A percentile compares a stretch with the other conserved stretches of the same genome.
These are phyloP conservation scores for Xerocomellus dryophilus DNA, from an alignment of 768 basidiomycete genomes.

Conservation along the genomic window DNA sequence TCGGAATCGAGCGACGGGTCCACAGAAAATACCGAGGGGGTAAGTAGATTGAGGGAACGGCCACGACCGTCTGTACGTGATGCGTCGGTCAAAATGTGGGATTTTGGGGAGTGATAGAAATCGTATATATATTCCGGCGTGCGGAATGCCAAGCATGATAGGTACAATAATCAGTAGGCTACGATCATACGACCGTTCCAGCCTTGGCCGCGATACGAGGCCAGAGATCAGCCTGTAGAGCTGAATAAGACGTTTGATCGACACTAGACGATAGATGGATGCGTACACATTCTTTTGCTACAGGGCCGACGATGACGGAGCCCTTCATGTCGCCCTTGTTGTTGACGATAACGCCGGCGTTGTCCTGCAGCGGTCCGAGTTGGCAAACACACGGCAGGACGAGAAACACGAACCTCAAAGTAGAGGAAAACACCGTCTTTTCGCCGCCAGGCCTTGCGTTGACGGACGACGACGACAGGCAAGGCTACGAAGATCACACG, in stretches of 20 bases:
- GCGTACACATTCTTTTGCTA: conserved; percentile 99
- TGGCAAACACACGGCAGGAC: not conserved
- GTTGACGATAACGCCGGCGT: conserved; percentile 96
- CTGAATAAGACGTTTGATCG: not conserved
- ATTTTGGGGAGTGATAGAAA: not conserved
- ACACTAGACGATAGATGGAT: not conserved
- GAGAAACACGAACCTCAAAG: conserved; percentile 68
- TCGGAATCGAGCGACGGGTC: conserved; percentile 13
- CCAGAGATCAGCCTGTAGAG: conserved; percentile 86
- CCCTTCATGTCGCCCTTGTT: conserved; percentile 99
- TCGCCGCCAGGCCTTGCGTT: conserved; percentile 98
- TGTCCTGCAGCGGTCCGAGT: conserved; percentile 53
- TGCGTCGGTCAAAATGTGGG: conserved; percentile 30
- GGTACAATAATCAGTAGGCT: conserved; percentile 5
- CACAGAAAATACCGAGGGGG: not conserved
- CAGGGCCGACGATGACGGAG: conserved; percentile 91
- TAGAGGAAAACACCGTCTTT: conserved; percentile 98
- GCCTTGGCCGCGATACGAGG: conserved; percentile 99
- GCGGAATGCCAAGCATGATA: no score
- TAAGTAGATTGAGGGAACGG: conserved; percentile 9
- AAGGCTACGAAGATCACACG: conserved; percentile 58
- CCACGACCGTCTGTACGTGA: conserved; percentile 23
- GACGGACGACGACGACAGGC: conserved; percentile 95
- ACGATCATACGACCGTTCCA: conserved; percentile 88
- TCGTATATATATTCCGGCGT: not conserved